Base-by-base conservation (phyloP, 805 yeast species). In the Wickerhamomyces pijperi region DNA sequence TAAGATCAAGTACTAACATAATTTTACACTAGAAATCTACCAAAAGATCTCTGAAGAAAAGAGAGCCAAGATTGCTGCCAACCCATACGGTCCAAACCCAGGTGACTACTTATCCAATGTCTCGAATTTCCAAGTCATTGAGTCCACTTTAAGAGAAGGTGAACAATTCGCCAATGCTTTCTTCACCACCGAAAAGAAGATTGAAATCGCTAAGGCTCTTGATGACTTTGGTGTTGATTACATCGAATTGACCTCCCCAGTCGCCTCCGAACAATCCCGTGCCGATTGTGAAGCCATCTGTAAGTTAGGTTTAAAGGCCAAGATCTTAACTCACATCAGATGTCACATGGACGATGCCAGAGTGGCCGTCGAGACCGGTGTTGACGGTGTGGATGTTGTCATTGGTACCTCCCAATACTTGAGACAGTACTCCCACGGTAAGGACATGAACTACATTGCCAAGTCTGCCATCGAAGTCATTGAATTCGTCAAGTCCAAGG, bases 281-380 rank as follows among this genome's bases (percentile, higher is more conserved):
- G 64, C 59, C 44, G 98, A 90, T 64, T 90, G 97, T 71, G 97
- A 92, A 68, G 97, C 97, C 42, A 90, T 90, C 52, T 92, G 97
- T 74, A 90, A 92, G 70, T 73, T 92, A 51, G 97, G 97, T 11
- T 76, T 90, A 61, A 86, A 83, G 67, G 90, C 97, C 47, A 90
- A 92, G 70, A 86, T 92, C 47, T 74, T 90, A 50, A 90, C 98
- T 37, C 97, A 90, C 63, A 92, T 92, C 51, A 78, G 97, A 65
- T 90, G 98, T 66, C 97, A 90, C 67, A 90, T 90, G 97, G 97
- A 90, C 63, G 98, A 92, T 56, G 98, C 97, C 41, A 74, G 81
- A 54, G 84, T 92, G 43, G 98, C 98, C 5, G 98, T 90, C 36
- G 92, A 85, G 57, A 90, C 97, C 32, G 97, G 98, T 60, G 98